These are phyloP conservation scores for Crithidia acanthocephali DNA, from an alignment of 208 protist genomes.

Conservation along the genomic window DNA sequence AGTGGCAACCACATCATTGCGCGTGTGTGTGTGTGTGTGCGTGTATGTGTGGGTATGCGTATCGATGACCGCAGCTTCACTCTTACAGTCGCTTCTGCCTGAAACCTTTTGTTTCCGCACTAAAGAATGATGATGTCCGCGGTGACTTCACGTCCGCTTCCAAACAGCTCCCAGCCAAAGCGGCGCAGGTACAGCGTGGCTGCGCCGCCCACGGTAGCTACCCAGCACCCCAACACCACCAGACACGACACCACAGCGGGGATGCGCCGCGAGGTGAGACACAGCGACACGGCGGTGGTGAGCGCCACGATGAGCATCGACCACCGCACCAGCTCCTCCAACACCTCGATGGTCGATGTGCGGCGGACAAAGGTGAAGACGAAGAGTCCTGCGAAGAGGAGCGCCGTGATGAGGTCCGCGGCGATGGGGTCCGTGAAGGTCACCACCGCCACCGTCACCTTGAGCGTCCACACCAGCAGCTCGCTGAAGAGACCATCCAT, in stretches of 20 bases:
- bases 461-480: constrained; percentile 33
- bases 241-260: constrained; percentile 6
- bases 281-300: constrained; percentile 8
- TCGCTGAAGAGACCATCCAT: constrained; percentile 32
- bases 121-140: constrained; percentile 34
- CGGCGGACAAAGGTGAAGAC: constrained; percentile 4
- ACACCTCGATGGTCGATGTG: constrained; percentile 21
- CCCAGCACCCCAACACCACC: constrained; percentile 21
- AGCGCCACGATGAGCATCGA: constrained; percentile 17
- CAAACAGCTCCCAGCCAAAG: constrained; percentile 30
- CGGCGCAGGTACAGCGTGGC: constrained; percentile 21
- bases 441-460: constrained; percentile 23
- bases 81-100: too few relatives aligned
- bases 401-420: constrained; percentile 2
- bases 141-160: constrained; percentile 26
- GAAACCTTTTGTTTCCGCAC: too few relatives aligned
- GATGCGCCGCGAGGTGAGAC: constrained; percentile 21
- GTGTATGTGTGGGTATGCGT: too few relatives aligned
- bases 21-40: too few relatives aligned
- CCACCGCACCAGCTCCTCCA: constrained; percentile 28
- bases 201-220: constrained; percentile 13
- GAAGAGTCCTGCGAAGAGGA: constrained; percentile 22
- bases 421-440: constrained; percentile 12
- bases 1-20: too few relatives aligned
- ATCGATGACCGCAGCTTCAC: neutral